Evolutionary conservation across 2,329 filamentous ascomycete genomes (phyloP), one percentile per base, ranked within the genome.

Genomic region (Pezicula neosporulosa): DNA sequence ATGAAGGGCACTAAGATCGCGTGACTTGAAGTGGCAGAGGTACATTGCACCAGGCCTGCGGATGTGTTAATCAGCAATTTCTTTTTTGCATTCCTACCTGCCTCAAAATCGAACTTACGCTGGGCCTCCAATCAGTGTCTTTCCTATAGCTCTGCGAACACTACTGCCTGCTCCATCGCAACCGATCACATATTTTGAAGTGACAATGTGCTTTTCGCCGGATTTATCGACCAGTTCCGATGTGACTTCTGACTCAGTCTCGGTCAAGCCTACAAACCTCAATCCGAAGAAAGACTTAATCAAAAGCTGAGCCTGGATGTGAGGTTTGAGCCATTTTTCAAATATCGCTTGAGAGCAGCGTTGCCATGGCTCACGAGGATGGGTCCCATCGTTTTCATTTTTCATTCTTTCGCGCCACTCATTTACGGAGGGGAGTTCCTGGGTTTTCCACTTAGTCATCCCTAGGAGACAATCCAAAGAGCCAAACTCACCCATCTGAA

Each of bases 161-260:
- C 64, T 69, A 0, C 75, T 78, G 10, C 71, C 69, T 1, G 75
- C 75, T 2, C 77, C 77, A 38, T 81, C 77, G 3, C 76, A 76
- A 1, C 74, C 77, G 1, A 78, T 68, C 5, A 71, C 70, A 45
- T 75, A 81, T 3, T 58, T 53, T 1, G 53, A 54, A 21, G 42
- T 52, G n/a, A 69, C 48, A 3, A 43, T 49, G 42, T 62, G 55
- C 9, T 52, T 44, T 24, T 58, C 12, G 27, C 3, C 59, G 59
- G 15, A 56, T 35, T 2, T 21, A 21, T 21, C 38, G 58, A 6
- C 56, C 48, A 16, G 60, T 52, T 2, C 52, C 56, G 8, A 55
- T 15, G 24, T 8, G 19, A 49, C 39, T n/a, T 36, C 35, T 10
- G 24, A 28, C 13, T 33, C 8, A 39, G n/a, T 24, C 39, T 51